Conservation (phyloP, 108 stramenopile genomes). For the Cyclotella atomus region DNA sequence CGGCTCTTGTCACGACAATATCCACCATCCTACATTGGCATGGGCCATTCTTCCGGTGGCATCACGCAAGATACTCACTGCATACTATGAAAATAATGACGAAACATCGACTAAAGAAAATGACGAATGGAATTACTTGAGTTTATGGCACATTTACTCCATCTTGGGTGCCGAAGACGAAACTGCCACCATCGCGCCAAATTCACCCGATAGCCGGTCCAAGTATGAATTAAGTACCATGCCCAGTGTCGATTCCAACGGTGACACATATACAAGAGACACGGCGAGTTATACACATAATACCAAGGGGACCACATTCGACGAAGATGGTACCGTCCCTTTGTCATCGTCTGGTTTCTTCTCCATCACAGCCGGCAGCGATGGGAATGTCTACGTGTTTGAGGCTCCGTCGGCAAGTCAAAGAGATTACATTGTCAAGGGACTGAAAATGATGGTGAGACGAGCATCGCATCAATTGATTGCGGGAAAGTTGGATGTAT, state of each 20-base stretch:
- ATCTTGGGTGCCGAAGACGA: slow-evolving; percentile 45
- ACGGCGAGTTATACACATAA: neutral
- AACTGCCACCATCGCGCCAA: slow-evolving; percentile 12
- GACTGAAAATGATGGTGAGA: slow-evolving; percentile 55
- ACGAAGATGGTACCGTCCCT: neutral
- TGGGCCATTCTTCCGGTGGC: slow-evolving; percentile 62
- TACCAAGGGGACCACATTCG: neutral
- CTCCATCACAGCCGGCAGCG: slow-evolving; percentile 64
- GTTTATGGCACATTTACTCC: slow-evolving; percentile 61
- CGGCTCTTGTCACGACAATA: slow-evolving; percentile 46
- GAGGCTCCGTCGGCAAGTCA: slow-evolving; percentile 57
- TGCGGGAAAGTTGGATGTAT: slow-evolving; percentile 56
- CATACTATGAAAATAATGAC: slow-evolving; percentile 12
- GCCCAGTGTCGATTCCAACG: neutral
- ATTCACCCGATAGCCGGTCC: too few species aligned
- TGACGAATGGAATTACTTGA: slow-evolving; percentile 40
- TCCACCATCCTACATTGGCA: slow-evolving; percentile 59
- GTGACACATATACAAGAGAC: neutral
- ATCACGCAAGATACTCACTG: slow-evolving; percentile 12
- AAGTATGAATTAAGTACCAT: neutral
- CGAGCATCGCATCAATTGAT: slow-evolving; percentile 61
- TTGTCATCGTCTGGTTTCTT: slow-evolving; percentile 47
- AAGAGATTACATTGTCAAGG: slow-evolving; percentile 62
- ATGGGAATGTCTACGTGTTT: slow-evolving; percentile 71
- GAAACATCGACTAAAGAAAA: slow-evolving; percentile 8